Percentiles rank a stretch among this genome's conserved stretches.
These are phyloP conservation scores for Ceratobasidium sp. DNA, from an alignment of 1,284 basidiomycete genomes.

Conservation along the genomic window DNA sequence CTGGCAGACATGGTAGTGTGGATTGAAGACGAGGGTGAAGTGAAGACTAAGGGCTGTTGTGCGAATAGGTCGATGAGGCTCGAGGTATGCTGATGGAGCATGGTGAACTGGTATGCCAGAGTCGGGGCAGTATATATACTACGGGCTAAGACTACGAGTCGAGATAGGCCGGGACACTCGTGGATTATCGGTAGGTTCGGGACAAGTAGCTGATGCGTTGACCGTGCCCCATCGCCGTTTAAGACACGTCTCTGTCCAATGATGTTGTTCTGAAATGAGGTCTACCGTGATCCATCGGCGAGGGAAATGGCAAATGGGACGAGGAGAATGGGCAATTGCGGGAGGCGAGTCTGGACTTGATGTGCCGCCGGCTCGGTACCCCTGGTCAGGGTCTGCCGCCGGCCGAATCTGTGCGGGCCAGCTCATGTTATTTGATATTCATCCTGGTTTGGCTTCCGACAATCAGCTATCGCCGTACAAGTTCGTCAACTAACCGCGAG, in stretches of 20 bases:
- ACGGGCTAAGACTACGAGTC: neutral
- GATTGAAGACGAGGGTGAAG: neutral
- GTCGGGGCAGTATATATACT: neutral
- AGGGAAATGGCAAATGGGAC: neutral
- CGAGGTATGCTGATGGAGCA: slow-evolving; percentile 28
- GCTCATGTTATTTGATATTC: slow-evolving; percentile 1
- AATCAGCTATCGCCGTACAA: neutral
- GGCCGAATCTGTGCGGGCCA: slow-evolving; percentile 14
- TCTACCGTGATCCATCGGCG: neutral
- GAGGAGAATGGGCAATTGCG: slow-evolving; percentile 7
- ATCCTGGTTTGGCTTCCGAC: neutral
- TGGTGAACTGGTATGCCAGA: neutral
- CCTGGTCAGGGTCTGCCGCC: slow-evolving; percentile 12
- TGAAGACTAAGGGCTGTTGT: neutral
- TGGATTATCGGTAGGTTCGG: slow-evolving; percentile 4
- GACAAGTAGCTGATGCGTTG: neutral
- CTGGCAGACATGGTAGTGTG: slow-evolving; percentile 25
- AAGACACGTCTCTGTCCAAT: neutral
- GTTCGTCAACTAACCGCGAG: neutral
- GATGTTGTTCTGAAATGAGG: neutral
- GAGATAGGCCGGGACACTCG: slow-evolving; percentile 10
- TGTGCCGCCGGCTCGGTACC: slow-evolving; percentile 7
- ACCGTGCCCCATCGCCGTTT: neutral
- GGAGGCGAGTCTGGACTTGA: slow-evolving; percentile 4
- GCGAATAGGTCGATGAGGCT: slow-evolving; percentile 18